Base-by-base conservation (phyloP, 2,329 filamentous ascomycete species). In the Aciculosporium take region DNA sequence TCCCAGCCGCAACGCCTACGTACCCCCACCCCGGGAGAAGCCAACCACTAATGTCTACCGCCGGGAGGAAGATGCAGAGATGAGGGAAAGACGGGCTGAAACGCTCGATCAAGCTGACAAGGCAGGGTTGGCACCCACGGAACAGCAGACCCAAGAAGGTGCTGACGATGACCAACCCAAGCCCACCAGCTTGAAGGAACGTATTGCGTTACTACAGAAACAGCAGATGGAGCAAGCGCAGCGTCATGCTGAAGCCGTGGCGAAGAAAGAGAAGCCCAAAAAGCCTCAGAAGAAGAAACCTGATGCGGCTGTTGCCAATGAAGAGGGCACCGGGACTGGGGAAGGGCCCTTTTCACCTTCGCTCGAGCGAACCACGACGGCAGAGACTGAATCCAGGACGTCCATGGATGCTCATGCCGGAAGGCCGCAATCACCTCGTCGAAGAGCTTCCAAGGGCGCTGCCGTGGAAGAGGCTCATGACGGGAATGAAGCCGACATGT, bases 151-250 rank as follows among this genome's bases (percentile, higher is more conserved):
- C 15, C 61, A 69, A 6, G 69, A 68, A 4, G 68, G 65, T 18
- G 76, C 70, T 13, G 75, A 67, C 5, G 85, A 91, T 42, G 84
- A 93, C 33, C 79, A 84, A 52, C 88, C 89, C 1, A 95, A 96
- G 62, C 86, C 88, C 20, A 84, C 86, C 42, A 95, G 84, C 51
- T 61, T 98, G 46, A 98, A 96, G 62, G 91, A 98, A 59, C 76
- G 91, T 47, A 95, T 98, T 63, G 91, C 91, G 23, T 67, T 94
- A 40, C 68, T 98, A 13, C 91, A 98, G 59, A 89, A 84, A 57
- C 87, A 96, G 59, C 91, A 98, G 61, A 68, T 85, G 57, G 91
- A 96, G 56, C 85, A 91, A 56, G 85, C 88, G 5, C 73, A 81
- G 47, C 73, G 88, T 40, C 83, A 89, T 61, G 83, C 84, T 7